These are phyloP conservation scores for Orbilia brochopaga DNA, from an alignment of 2,329 filamentous ascomycete species.

Conservation along the genomic window DNA sequence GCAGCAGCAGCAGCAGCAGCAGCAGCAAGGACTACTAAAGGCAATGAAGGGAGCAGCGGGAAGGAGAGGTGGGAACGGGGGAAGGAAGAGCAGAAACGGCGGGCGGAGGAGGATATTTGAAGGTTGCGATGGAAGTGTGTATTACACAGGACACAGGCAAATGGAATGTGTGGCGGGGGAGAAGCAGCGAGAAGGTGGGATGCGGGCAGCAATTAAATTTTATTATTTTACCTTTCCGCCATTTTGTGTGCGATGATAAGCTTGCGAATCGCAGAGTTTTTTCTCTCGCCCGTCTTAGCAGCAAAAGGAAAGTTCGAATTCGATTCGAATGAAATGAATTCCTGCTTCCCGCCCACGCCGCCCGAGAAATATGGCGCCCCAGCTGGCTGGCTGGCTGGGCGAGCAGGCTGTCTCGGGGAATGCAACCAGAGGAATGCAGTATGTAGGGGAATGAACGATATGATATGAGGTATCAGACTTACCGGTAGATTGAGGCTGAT, in stretches of 20 bases:
- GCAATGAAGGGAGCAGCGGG: constrained; percentile 18
- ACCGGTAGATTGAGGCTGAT: too few relatives aligned
- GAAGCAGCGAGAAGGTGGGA: constrained; percentile 9
- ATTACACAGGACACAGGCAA: too few relatives aligned
- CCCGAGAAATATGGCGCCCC: too few relatives aligned
- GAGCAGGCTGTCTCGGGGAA: too few relatives aligned
- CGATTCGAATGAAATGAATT: too few relatives aligned
- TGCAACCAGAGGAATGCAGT: too few relatives aligned
- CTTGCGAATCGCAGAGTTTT: too few relatives aligned
- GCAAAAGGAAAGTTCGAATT: background rate
- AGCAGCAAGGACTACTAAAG: constrained; percentile 52
- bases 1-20: constrained; percentile 11
- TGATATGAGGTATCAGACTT: too few relatives aligned
- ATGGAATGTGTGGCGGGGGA: constrained; percentile 47
- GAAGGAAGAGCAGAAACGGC: constrained; percentile 55
- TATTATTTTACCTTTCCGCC: background rate
- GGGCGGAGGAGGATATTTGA: constrained; percentile 50
- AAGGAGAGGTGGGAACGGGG: constrained; percentile 49
- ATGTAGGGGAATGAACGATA: too few relatives aligned
- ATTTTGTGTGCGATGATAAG: background rate
- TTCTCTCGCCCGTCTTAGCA: background rate
- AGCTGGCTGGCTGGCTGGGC: too few relatives aligned
- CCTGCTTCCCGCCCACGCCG: too few relatives aligned
- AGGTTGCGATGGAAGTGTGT: constrained; percentile 43
- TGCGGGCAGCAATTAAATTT: background rate